phyloP scores from a whole-genome alignment of 2,329 filamentous ascomycete species.

The Epichloe gansuensis region DNA sequence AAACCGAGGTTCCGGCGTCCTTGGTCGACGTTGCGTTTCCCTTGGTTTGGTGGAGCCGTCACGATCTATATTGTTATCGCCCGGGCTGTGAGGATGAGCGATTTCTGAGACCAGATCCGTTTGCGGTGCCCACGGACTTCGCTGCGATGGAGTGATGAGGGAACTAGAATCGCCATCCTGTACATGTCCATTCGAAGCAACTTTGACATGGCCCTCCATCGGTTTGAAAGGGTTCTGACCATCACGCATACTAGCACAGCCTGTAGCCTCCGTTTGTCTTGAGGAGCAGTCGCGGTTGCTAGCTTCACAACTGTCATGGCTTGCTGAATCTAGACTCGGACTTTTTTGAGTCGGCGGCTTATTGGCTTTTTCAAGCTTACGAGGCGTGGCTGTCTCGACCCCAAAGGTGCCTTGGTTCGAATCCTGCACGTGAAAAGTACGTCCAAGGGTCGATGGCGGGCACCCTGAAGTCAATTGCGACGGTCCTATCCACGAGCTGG shows the following conservation, averaged over 20 bases:
- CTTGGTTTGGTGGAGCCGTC: not conserved
- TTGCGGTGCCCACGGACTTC: conserved; percentile 11
- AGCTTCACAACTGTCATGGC: not conserved
- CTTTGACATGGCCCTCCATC: not conserved
- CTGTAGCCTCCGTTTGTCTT: not conserved
- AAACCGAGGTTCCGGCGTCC: conserved; percentile 34
- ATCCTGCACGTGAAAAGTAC: not conserved
- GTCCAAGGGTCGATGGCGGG: not conserved
- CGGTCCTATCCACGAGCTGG: conserved; percentile 14
- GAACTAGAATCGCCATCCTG: not conserved
- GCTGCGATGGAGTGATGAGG: conserved; percentile 4
- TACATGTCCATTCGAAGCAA: not conserved
- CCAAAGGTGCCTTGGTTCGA: not conserved
- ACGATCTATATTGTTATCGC: not conserved
- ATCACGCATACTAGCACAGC: not conserved
- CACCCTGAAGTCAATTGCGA: conserved; percentile 5
- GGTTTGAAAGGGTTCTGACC: not conserved
- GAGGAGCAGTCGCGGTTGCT: not conserved
- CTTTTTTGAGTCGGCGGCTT: not conserved
- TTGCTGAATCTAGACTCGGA: not conserved
- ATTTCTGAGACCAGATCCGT: not conserved
- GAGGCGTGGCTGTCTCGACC: not conserved
- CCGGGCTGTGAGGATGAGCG: not conserved
- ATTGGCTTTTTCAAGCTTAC: not conserved
- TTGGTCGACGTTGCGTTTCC: conserved; percentile 11